Evolutionary conservation across 352 stramenopile genomes (phyloP), one percentile per base, ranked within the genome.

Genomic region (Salisapilia sapeloensis): DNA sequence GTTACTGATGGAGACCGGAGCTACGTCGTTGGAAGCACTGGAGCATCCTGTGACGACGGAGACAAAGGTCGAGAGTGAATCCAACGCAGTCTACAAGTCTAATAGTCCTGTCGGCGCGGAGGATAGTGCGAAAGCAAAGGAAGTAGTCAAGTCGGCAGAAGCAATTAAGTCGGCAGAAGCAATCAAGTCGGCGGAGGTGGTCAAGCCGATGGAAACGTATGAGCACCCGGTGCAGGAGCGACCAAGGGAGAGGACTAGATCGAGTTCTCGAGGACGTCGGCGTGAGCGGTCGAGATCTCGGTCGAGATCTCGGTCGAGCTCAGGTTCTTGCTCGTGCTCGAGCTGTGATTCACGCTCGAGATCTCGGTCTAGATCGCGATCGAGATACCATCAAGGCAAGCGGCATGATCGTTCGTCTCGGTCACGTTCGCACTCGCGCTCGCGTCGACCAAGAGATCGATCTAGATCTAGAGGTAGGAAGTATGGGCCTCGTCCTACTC

Each of bases 311-410:
- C 23, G 15, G 14, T 40, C 64, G 18, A 44, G 50, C 2, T 58
- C 48, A 2, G 42, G 41, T 2, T 74, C 59, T 11, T 53, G 37
- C 0, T 82, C 59, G 3, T 41, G 39, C 6, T 75, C 56, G 5
- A 48, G 50, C 29, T 64, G 46, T 20, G 30, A 14, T 1, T 45
- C 42, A 14, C 31, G 29, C 4, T 45, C 38, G 4, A 14, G 23
- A 16, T 45, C 38, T 12, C 20, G 29, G 21, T 38, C 28, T 13
- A 34, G 24, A 10, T 44, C 40, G 4, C 27, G 19, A 11, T 35
- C 32, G 11, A 27, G 23, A 24, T 44, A 42, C 4, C 37, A 26
- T 19, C 56, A 50, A 3, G 42, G 46, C 6, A 63, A 49, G 6
- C 43, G 40, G 21, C 31, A 17, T 25, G 16, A 13, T 19, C 14